Percentiles rank a stretch among this genome's conserved stretches.
These are phyloP conservation scores for Colletotrichum gloeosporioides DNA, from an alignment of 2,329 filamentous ascomycete species.

Conservation along the genomic window DNA sequence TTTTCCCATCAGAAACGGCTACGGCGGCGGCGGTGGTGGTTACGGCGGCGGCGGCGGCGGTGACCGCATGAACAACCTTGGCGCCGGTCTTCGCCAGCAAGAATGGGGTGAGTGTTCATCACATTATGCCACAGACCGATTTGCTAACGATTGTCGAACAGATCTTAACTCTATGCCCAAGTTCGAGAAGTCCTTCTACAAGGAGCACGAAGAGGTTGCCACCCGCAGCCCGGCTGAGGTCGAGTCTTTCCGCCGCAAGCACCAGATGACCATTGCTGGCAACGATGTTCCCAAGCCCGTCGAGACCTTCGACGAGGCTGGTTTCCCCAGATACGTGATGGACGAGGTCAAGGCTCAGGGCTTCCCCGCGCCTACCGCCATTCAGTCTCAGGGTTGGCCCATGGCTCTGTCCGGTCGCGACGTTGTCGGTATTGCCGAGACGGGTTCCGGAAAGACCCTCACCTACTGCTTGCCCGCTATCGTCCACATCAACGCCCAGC, in stretches of 20 bases:
- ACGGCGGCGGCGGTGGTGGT: slow-evolving; percentile 39
- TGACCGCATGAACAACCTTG: slow-evolving; percentile 93
- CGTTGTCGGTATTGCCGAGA: slow-evolving; percentile 98
- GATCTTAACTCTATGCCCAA: slow-evolving; percentile 84
- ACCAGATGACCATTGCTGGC: slow-evolving; percentile 85
- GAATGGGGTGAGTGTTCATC: slow-evolving; percentile 74
- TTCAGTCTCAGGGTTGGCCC: slow-evolving; percentile 98
- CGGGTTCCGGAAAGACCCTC: slow-evolving; percentile 97
- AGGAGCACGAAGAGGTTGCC: slow-evolving; percentile 84
- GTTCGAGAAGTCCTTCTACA: slow-evolving; percentile 99
- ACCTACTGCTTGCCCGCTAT: slow-evolving; percentile 98
- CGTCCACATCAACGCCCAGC: slow-evolving; percentile 99
- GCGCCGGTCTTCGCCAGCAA: slow-evolving; percentile 85
- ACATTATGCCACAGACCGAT: neutral
- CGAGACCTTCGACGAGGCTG: slow-evolving; percentile 96
- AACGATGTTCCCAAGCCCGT: slow-evolving; percentile 88
- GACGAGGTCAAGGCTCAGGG: slow-evolving; percentile 98
- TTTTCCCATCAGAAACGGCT: slow-evolving; percentile 45
- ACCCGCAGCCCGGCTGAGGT: slow-evolving; percentile 80
- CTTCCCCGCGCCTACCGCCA: slow-evolving; percentile 90
- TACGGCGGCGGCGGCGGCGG: slow-evolving; percentile 68
- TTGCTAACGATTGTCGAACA: slow-evolving; percentile 40
- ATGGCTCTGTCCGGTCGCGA: slow-evolving; percentile 98
- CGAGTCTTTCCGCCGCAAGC: slow-evolving; percentile 83
- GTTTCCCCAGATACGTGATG: slow-evolving; percentile 96